Evolutionary conservation across 78 protist genomes (phyloP), one percentile per base, ranked within the genome.

Genomic region (Ministeria vibrans): DNA sequence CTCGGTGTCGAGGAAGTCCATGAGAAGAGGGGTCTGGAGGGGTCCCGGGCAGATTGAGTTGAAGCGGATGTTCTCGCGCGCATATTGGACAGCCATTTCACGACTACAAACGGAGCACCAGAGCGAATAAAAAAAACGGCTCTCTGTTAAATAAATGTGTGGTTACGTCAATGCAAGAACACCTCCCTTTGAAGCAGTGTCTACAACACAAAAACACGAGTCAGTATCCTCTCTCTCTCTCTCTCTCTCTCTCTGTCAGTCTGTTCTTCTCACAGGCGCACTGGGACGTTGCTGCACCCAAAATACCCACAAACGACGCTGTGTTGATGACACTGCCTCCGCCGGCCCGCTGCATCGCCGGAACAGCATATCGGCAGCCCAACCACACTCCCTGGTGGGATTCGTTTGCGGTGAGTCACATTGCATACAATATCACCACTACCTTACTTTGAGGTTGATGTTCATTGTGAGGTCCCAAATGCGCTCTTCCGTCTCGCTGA

Each of bases 201-300:
- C 80, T 45, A 87, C 87, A 73, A 23, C 78, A 75, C 15, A 49
- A 25, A 75, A 45, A n/a, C n/a, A n/a, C n/a, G n/a, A n/a, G n/a
- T n/a, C n/a, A n/a, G n/a, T n/a, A n/a, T n/a, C n/a, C n/a, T n/a
- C n/a, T n/a, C n/a, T n/a, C n/a, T n/a, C n/a, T n/a, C n/a, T n/a
- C n/a, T n/a, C n/a, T n/a, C n/a, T n/a, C n/a, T n/a, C n/a, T n/a
- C n/a, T n/a, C n/a, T n/a, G n/a, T n/a, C n/a, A n/a, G n/a, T n/a
- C n/a, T n/a, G n/a, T n/a, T n/a, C n/a, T 3, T 62, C 77, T 34
- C 30, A 76, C 49, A 76, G 2, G 75, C 75, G 25, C 61, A 27
- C 79, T 86, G 94, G 46, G 94, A 90, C 15, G 94, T 91, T 32
- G 94, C 94, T 34, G 94, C 94, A 43, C 94, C 94, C 80, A 84